Conservation (phyloP, 768 basidiomycete species). For the Sarcodon aspratus region DNA sequence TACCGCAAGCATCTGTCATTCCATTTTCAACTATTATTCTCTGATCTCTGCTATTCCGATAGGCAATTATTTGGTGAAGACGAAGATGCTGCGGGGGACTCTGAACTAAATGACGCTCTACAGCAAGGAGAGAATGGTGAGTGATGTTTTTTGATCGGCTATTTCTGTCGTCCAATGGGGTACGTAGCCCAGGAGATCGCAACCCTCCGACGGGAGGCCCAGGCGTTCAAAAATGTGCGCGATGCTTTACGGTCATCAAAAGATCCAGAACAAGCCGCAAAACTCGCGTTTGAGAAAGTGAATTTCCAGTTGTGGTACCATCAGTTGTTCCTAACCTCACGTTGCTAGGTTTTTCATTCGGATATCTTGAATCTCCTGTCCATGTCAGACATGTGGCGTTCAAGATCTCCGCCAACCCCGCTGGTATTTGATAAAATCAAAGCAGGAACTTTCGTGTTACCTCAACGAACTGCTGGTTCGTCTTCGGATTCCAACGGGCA, state of each 20-base stretch:
- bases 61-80: constrained; percentile 96
- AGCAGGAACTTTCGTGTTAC: constrained; percentile 44
- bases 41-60: neutral
- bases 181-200: constrained; percentile 71
- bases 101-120: constrained; percentile 85
- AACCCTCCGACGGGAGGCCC: constrained; percentile 78
- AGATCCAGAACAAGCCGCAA: constrained; percentile 39
- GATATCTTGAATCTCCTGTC: constrained; percentile 84
- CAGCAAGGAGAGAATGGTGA: constrained; percentile 89
- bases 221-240: constrained; percentile 79
- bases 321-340: neutral
- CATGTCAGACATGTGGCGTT: constrained; percentile 97
- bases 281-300: constrained; percentile 79
- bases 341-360: constrained; percentile 64
- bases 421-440: constrained; percentile 74
- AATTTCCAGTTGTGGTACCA: neutral
- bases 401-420: constrained; percentile 75
- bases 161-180: constrained; percentile 17
- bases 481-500: constrained; percentile 12
- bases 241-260: constrained; percentile 40
- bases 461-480: constrained; percentile 7
- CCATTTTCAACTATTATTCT: neutral
- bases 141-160: constrained; percentile 6
- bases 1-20: constrained; percentile 47
- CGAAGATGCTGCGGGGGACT: constrained; percentile 48